These are phyloP conservation scores for Plantago elongata DNA, from an alignment of 257 asterid species.

Conservation along the genomic window DNA sequence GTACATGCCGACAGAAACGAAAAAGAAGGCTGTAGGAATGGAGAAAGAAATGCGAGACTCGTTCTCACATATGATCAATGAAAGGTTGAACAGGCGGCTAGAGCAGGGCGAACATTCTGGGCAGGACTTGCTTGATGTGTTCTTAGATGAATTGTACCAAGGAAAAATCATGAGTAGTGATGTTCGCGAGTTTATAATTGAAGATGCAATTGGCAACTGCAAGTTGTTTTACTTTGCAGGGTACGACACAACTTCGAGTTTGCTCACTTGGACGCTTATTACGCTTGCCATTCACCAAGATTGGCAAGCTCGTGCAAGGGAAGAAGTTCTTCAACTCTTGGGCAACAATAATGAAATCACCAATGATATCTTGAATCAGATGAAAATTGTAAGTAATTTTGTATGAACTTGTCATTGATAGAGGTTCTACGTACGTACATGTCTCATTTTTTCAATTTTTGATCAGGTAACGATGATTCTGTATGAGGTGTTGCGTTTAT, in stretches of 20 bases:
- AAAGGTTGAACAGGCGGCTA: not conserved
- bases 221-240: conserved; percentile 11
- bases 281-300: conserved; percentile 6
- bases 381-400: conserved; percentile 1
- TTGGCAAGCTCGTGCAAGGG: conserved; percentile 13
- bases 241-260: conserved; percentile 1
- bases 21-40: conserved; percentile 1
- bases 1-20: conserved; percentile 10
- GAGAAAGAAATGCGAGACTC: conserved; percentile 10
- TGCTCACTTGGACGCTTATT: conserved; percentile 10
- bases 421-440: too few relatives aligned
- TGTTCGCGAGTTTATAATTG: not conserved
- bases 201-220: conserved; percentile 7
- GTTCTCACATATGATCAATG: not conserved
- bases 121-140: conserved; percentile 15
- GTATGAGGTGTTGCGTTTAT: conserved; percentile 21
- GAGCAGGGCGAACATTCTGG: conserved; percentile 1
- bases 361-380: not conserved
- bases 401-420: too few relatives aligned
- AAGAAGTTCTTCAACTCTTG: conserved; percentile 4
- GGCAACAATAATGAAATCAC: conserved; percentile 1
- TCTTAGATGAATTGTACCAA: conserved; percentile 13
- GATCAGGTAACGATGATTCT: conserved; percentile 21
- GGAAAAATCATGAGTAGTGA: not conserved
- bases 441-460: not conserved